Percentiles rank a stretch among this genome's conserved stretches.
These are phyloP conservation scores for Colletotrichum musicola DNA, from an alignment of 2,329 filamentous ascomycete genomes.

Conservation along the genomic window DNA sequence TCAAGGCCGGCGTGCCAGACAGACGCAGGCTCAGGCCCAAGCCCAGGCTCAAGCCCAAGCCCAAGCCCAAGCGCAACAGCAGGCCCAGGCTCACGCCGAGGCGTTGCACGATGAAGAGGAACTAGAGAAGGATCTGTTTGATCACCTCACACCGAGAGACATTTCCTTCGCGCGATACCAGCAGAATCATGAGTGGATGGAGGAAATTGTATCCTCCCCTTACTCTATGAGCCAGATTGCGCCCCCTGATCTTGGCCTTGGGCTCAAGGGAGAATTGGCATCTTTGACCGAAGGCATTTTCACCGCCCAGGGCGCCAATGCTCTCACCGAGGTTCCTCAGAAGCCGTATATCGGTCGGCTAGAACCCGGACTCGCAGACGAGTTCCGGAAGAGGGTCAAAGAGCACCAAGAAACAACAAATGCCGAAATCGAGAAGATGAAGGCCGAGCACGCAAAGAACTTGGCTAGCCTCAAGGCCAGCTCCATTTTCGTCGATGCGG, in stretches of 20 bases:
- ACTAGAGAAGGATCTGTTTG: conserved; percentile 85
- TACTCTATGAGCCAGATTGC: conserved; percentile 88
- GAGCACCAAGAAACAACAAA: conserved; percentile 80
- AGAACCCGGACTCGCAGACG: conserved; percentile 81
- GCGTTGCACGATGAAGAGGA: conserved; percentile 79
- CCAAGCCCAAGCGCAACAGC: conserved; percentile 45
- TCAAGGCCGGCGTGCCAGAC: conserved; percentile 31
- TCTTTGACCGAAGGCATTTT: conserved; percentile 88
- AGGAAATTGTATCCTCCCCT: conserved; percentile 92
- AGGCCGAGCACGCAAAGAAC: conserved; percentile 79
- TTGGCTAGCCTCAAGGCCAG: conserved; percentile 81
- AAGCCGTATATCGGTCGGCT: conserved; percentile 76
- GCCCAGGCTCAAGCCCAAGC: conserved; percentile 53
- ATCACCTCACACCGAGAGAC: conserved; percentile 89
- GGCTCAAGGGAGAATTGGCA: conserved; percentile 84
- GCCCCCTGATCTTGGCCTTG: conserved; percentile 88
- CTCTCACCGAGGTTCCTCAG: conserved; percentile 59
- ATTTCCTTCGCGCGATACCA: conserved; percentile 89
- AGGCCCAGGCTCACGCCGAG: conserved; percentile 42
- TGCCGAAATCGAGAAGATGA: conserved; percentile 87
- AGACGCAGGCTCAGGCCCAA: conserved; percentile 55
- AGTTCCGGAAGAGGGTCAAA: conserved; percentile 84
- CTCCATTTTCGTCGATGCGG: conserved; percentile 78
- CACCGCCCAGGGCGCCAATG: conserved; percentile 71
- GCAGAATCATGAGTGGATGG: conserved; percentile 99